Evolutionary conservation across 768 basidiomycete genomes (phyloP).

Genomic region (Boletus edulis): DNA sequence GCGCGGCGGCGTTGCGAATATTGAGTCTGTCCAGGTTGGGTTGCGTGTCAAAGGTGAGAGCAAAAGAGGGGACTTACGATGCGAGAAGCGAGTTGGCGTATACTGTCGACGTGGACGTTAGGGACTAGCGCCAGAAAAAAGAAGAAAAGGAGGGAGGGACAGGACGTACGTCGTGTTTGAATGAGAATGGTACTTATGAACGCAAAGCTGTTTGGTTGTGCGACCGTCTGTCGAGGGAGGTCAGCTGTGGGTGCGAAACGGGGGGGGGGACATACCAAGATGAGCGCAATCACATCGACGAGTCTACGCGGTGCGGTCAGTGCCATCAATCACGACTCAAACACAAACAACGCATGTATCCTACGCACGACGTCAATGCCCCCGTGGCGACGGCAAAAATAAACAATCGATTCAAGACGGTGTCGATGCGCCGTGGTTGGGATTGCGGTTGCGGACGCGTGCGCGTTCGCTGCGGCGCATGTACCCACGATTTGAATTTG

Average conservation of each 20-base stretch:
- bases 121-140: neutral
- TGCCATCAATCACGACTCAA: neutral
- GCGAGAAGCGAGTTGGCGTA: constrained; percentile 31
- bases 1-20: constrained; percentile 22
- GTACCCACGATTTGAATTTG: constrained; percentile 10
- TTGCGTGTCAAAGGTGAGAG: neutral
- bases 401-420: constrained; percentile 22
- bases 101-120: constrained; percentile 8
- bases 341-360: neutral
- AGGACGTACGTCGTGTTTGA: constrained; percentile 26
- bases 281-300: constrained; percentile 25
- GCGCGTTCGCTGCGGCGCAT: neutral
- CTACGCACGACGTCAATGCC: constrained; percentile 21
- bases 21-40: constrained; percentile 15
- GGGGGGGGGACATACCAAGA: constrained; percentile 14
- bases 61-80: constrained; percentile 14
- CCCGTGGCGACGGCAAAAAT: constrained; percentile 27
- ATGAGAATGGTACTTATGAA: constrained; percentile 22
- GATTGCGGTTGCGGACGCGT: neutral
- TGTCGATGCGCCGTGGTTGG: constrained; percentile 14
- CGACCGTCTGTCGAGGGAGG: constrained; percentile 11
- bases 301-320: constrained; percentile 10
- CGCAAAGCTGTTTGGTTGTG: constrained; percentile 15
- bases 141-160: neutral
- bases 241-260: neutral